Evolutionary conservation across 805 yeast species (phyloP).

Genomic region (Tetrapisispora nanseiensis): DNA sequence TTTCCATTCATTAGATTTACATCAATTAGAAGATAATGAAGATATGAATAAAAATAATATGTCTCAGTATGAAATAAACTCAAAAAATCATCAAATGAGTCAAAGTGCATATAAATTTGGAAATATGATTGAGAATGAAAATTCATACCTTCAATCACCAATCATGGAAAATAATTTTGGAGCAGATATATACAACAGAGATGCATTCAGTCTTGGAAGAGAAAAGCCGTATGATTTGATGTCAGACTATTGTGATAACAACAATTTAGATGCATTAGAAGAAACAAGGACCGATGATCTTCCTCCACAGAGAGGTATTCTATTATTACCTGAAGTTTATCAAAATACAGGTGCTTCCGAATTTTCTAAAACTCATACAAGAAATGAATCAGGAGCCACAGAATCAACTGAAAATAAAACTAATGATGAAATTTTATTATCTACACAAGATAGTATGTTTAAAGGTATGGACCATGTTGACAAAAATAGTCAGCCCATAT

Average conservation of each 20-base stretch:
- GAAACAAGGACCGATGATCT: slow-evolving; percentile 6
- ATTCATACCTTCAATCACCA: not conserved
- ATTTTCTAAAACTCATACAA: not conserved
- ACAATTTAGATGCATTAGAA: not conserved
- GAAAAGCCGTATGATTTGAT: slow-evolving; percentile 8
- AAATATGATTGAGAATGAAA: not conserved
- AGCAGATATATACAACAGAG: not conserved
- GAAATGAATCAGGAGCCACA: not conserved
- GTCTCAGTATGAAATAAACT: not conserved
- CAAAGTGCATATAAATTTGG: no score
- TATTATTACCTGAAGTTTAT: slow-evolving; percentile 22
- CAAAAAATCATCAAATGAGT: no score
- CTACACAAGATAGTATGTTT: not conserved
- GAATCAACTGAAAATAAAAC: slow-evolving; percentile 1
- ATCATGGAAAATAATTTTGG: not conserved
- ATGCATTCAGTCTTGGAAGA: slow-evolving; percentile 3
- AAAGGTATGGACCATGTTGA: not conserved
- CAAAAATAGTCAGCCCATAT: not conserved
- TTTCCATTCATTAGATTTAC: slow-evolving; percentile 8
- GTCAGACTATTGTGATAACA: slow-evolving; percentile 5
- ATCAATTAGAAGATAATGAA: not conserved
- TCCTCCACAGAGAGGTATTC: slow-evolving; percentile 22
- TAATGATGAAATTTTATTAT: slow-evolving; percentile 2
- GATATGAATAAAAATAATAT: not conserved
- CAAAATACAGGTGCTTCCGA: slow-evolving; percentile 8